These are phyloP conservation scores for Phytophthora agathidicida DNA, from an alignment of 352 stramenopile genomes.

Conservation along the genomic window DNA sequence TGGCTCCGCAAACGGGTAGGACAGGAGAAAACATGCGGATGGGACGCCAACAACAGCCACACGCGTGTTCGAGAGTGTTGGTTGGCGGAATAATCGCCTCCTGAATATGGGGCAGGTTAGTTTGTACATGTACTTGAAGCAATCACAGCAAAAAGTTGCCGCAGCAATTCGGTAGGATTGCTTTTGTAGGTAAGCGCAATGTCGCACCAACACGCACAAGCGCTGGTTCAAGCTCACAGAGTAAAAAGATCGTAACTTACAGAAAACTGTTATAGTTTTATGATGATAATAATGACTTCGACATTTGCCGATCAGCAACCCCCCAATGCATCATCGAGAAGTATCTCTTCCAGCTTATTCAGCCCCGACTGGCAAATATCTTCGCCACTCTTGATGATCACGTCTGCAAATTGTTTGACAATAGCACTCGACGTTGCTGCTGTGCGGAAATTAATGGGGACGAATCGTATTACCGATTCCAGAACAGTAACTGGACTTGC, in stretches of 20 bases:
- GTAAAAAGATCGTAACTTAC: too few species aligned
- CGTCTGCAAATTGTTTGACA: constrained; percentile 23
- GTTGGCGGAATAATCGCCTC: constrained; percentile 20
- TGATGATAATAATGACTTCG: not conserved
- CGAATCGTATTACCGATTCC: constrained; percentile 22
- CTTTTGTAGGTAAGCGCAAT: too few species aligned
- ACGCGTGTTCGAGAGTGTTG: constrained; percentile 14
- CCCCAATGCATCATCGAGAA: constrained; percentile 29
- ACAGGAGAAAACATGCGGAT: constrained; percentile 26
- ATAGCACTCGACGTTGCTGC: not conserved
- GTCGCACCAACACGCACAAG: too few species aligned
- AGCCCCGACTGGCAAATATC: constrained; percentile 16
- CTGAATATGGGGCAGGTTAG: constrained; percentile 3
- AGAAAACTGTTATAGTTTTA: constrained; percentile 2
- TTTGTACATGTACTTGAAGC: not conserved
- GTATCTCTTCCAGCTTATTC: constrained; percentile 17
- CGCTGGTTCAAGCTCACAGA: too few species aligned
- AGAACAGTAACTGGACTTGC: constrained; percentile 10
- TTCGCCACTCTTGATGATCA: constrained; percentile 18
- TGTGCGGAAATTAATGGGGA: constrained; percentile 29
- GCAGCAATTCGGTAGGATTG: constrained; percentile 4
- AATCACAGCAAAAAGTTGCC: not conserved
- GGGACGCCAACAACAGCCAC: constrained; percentile 12
- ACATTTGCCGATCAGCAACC: constrained; percentile 21
- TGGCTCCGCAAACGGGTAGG: constrained; percentile 22